Conservation (phyloP, 495 filamentous ascomycete genomes). For the Stereocaulon alpinum region DNA sequence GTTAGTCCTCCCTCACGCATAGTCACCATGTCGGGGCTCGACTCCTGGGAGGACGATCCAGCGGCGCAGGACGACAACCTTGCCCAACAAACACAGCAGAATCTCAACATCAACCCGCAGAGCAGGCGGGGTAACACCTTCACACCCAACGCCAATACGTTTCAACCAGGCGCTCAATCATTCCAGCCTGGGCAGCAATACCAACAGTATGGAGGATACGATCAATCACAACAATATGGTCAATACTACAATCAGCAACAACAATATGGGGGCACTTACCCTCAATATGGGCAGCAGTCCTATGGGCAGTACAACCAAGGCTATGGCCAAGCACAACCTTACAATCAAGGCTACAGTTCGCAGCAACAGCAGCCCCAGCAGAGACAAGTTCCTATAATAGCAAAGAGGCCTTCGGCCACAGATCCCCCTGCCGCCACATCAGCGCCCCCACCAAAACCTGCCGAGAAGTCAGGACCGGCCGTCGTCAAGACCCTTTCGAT, state of each 20-base stretch:
- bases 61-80: constrained; percentile 79
- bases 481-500: constrained; percentile 66
- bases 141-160: constrained; percentile 66
- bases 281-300: constrained; percentile 44
- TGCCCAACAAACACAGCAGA: constrained; percentile 65
- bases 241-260: constrained; percentile 43
- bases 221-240: constrained; percentile 37
- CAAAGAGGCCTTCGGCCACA: constrained; percentile 43
- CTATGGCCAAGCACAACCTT: constrained; percentile 47
- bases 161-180: constrained; percentile 64
- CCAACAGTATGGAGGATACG: constrained; percentile 38
- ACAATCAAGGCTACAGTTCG: constrained; percentile 38
- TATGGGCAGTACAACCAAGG: constrained; percentile 51
- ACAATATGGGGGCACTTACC: constrained; percentile 46
- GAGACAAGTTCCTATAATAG: constrained; percentile 53
- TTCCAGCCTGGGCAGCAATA: constrained; percentile 70
- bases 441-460: constrained; percentile 20
- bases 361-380: constrained; percentile 46
- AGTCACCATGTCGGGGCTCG: constrained; percentile 66
- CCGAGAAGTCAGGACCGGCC: constrained; percentile 39
- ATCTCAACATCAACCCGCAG: constrained; percentile 60
- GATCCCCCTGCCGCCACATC: constrained; percentile 31
- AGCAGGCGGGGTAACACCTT: constrained; percentile 38
- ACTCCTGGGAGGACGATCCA: constrained; percentile 95
- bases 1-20: too few species aligned